Evolutionary conservation across 805 yeast genomes (phyloP).

Genomic region (Candida sakaeoensis): DNA sequence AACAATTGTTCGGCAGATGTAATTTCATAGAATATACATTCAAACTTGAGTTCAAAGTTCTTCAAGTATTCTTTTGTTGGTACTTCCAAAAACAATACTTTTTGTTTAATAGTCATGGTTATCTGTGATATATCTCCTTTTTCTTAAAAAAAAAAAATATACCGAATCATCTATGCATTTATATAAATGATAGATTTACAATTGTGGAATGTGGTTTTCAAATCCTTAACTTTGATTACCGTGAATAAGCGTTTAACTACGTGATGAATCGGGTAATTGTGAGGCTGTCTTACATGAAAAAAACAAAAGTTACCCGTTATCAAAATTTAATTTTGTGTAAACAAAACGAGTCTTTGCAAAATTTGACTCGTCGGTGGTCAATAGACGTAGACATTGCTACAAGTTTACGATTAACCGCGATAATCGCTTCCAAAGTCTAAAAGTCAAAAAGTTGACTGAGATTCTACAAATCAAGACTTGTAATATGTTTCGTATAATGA

Average conservation of each 20-base stretch:
- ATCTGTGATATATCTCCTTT: too few relatives aligned
- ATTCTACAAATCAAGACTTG: too few relatives aligned
- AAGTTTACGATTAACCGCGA: not conserved
- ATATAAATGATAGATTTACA: not conserved
- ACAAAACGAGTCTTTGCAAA: too few relatives aligned
- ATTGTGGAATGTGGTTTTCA: conserved; percentile 1
- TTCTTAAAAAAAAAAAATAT: too few relatives aligned
- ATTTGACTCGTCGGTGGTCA: too few relatives aligned
- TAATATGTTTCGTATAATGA: conserved; percentile 8
- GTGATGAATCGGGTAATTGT: not conserved
- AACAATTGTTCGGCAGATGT: conserved; percentile 40
- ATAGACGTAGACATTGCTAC: too few relatives aligned
- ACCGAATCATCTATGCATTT: not conserved
- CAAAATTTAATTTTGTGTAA: conserved; percentile 1
- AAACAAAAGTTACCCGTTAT: not conserved
- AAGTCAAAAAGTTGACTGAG: too few relatives aligned
- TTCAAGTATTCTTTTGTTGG: conserved; percentile 44
- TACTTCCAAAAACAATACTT: conserved; percentile 49
- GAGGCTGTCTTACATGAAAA: not conserved
- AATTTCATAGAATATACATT: conserved; percentile 38
- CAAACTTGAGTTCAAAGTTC: conserved; percentile 34
- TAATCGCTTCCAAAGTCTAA: not conserved
- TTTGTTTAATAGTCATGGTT: conserved; percentile 20
- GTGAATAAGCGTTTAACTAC: conserved; percentile 2
- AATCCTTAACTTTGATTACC: not conserved